A percentile compares a stretch with the other conserved stretches of the same genome.
These are phyloP conservation scores for Ascochyta clinopodiicola DNA, from an alignment of 2,329 filamentous ascomycete genomes.

Conservation along the genomic window DNA sequence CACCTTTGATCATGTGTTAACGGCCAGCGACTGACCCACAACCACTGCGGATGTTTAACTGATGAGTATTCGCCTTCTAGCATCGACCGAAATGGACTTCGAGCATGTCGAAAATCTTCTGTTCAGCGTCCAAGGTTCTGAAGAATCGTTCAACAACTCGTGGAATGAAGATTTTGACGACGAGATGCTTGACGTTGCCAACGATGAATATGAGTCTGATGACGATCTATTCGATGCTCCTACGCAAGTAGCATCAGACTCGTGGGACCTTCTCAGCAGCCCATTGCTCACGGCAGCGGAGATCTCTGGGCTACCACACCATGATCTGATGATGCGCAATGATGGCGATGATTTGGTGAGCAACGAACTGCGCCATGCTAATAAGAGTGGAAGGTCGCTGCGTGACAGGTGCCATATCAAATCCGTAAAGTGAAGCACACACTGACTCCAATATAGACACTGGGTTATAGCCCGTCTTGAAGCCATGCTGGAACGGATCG, in stretches of 20 bases:
- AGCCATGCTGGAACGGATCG: conserved; percentile 59
- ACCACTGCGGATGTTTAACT: neutral
- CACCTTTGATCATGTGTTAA: neutral
- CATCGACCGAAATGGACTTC: conserved; percentile 26
- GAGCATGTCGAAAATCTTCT: conserved; percentile 41
- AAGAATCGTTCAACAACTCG: conserved; percentile 21
- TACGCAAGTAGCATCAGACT: conserved; percentile 5
- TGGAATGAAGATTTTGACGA: conserved; percentile 26
- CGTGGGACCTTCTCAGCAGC: conserved; percentile 17
- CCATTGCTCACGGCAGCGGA: conserved; percentile 3
- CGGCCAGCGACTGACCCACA: neutral
- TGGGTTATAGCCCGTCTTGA: conserved; percentile 63
- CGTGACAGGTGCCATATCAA: conserved; percentile 23
- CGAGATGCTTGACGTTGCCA: conserved; percentile 29
- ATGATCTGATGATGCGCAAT: neutral
- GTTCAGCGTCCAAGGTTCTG: conserved; percentile 29
- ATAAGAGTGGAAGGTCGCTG: neutral
- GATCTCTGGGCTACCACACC: no score
- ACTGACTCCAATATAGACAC: conserved; percentile 25
- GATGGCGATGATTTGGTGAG: neutral
- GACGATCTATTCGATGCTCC: conserved; percentile 2
- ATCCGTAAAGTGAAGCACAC: neutral
- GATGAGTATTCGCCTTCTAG: neutral
- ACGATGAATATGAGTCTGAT: neutral
- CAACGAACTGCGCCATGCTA: neutral